These are phyloP conservation scores for Sclerotinia glacialis DNA, from an alignment of 2,329 filamentous ascomycete species.

Conservation along the genomic window DNA sequence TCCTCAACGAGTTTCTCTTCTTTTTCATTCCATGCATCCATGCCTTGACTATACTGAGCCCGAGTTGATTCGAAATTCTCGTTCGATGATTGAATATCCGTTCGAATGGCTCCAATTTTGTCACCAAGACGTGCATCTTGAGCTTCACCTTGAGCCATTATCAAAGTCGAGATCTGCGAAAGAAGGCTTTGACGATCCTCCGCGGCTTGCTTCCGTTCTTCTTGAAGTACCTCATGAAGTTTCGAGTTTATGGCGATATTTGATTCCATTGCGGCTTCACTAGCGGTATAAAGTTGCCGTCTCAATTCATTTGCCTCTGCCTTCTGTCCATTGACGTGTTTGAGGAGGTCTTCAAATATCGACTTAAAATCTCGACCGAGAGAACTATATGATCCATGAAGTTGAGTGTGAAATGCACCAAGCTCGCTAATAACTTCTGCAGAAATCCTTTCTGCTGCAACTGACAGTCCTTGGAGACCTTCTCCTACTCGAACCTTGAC, in stretches of 20 bases:
- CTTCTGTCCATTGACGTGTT: conserved; percentile 72
- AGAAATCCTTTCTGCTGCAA: conserved; percentile 82
- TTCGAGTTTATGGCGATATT: conserved; percentile 64
- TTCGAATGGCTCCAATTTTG: conserved; percentile 60
- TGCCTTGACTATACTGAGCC: conserved; percentile 63
- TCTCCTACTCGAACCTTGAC: conserved; percentile 84
- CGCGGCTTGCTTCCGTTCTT: conserved; percentile 71
- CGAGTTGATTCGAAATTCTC: conserved; percentile 64
- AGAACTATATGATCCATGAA: conserved; percentile 79
- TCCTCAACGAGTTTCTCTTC: conserved; percentile 68
- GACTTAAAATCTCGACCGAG: conserved; percentile 83
- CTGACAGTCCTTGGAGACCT: conserved; percentile 77
- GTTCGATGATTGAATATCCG: conserved; percentile 63
- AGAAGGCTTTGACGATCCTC: conserved; percentile 73
- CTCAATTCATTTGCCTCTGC: conserved; percentile 71
- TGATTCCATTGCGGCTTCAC: conserved; percentile 63
- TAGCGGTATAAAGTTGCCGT: conserved; percentile 68
- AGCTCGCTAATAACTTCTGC: conserved; percentile 86
- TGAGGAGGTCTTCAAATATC: conserved; percentile 77
- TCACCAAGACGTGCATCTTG: conserved; percentile 70
- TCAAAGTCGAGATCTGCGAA: conserved; percentile 70
- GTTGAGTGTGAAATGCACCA: conserved; percentile 73
- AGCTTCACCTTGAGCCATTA: conserved; percentile 69
- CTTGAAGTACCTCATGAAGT: conserved; percentile 67
- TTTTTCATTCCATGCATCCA: conserved; percentile 70